phyloP scores from a whole-genome alignment of 495 filamentous ascomycete genomes.

The Penicillium longicatenatum region DNA sequence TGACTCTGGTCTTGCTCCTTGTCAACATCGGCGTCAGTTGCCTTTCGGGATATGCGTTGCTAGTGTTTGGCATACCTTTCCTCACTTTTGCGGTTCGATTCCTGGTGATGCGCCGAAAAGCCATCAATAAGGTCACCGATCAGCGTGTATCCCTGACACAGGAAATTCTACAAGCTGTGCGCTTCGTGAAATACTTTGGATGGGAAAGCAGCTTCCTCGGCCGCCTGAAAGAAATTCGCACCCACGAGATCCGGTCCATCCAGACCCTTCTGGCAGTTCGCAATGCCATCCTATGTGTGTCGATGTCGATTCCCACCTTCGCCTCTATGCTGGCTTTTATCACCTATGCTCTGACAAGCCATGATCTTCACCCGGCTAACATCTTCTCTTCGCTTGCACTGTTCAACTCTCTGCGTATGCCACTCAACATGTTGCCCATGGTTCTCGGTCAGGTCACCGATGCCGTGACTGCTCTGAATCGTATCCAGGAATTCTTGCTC shows the following conservation, averaged over 20 bases:
- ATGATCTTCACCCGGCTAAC: slow-evolving; percentile 68
- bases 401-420: slow-evolving; percentile 89
- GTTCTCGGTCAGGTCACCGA: slow-evolving; percentile 89
- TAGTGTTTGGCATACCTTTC: slow-evolving; percentile 74
- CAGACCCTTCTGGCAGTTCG: slow-evolving; percentile 79
- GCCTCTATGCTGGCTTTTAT: slow-evolving; percentile 96
- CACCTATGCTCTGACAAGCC: slow-evolving; percentile 78
- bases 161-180: slow-evolving; percentile 85
- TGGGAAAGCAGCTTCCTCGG: slow-evolving; percentile 87
- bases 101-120: slow-evolving; percentile 68
- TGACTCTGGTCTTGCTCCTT: slow-evolving; percentile 76
- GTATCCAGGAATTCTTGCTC: slow-evolving; percentile 83
- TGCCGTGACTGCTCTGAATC: slow-evolving; percentile 78
- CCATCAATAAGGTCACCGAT: slow-evolving; percentile 91
- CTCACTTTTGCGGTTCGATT: slow-evolving; percentile 71
- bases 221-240: slow-evolving; percentile 71
- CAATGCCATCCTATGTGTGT: slow-evolving; percentile 80
- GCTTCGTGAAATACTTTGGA: slow-evolving; percentile 95
- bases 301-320: slow-evolving; percentile 80
- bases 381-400: slow-evolving; percentile 92
- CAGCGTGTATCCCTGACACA: slow-evolving; percentile 88
- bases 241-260: slow-evolving; percentile 73
- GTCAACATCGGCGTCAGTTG: slow-evolving; percentile 88
- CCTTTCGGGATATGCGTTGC: slow-evolving; percentile 80
- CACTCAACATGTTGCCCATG: slow-evolving; percentile 82